Percentiles rank a stretch among this genome's conserved stretches.
These are phyloP conservation scores for Botryotinia convoluta DNA, from an alignment of 2,329 filamentous ascomycete species.

Conservation along the genomic window DNA sequence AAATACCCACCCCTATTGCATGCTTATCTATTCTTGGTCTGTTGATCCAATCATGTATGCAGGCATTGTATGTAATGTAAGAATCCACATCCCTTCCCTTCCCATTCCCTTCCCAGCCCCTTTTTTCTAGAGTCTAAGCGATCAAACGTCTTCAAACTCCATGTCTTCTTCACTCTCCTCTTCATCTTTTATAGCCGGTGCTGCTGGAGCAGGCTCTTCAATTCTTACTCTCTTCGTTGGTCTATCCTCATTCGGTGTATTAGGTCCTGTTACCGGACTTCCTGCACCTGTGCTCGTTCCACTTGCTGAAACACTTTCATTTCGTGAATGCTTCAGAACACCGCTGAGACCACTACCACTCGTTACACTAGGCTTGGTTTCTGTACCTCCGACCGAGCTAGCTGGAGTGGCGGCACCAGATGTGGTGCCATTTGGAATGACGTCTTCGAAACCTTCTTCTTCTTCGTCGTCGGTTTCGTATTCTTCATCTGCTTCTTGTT, in stretches of 20 bases:
- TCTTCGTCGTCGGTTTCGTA: slow-evolving; percentile 49
- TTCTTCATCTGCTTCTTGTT: slow-evolving; percentile 51
- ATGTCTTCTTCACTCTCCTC: slow-evolving; percentile 53
- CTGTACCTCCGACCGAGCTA: slow-evolving; percentile 30
- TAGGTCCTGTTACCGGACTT: slow-evolving; percentile 39
- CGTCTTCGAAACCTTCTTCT: slow-evolving; percentile 49
- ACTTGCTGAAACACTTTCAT: slow-evolving; percentile 34
- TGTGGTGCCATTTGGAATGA: slow-evolving; percentile 31
- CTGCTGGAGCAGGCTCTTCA: slow-evolving; percentile 43
- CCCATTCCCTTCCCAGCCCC: background rate
- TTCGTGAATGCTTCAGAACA: slow-evolving; percentile 32
- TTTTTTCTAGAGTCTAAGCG: background rate
- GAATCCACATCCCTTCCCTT: background rate
- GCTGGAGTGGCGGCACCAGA: slow-evolving; percentile 35
- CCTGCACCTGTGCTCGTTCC: slow-evolving; percentile 37
- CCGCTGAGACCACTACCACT: slow-evolving; percentile 29
- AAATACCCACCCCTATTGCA: background rate
- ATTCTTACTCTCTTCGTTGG: slow-evolving; percentile 61
- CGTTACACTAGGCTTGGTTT: slow-evolving; percentile 25
- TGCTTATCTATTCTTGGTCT: background rate
- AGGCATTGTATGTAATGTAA: slow-evolving; percentile 7
- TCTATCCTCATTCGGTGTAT: slow-evolving; percentile 43
- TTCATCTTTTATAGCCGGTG: slow-evolving; percentile 41
- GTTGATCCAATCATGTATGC: slow-evolving; percentile 1
- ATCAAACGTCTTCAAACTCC: slow-evolving; percentile 57